A percentile compares a stretch with the other conserved stretches of the same genome.
These are phyloP conservation scores for Taiwanofungus camphoratus DNA, from an alignment of 1,284 basidiomycete genomes.

Conservation along the genomic window DNA sequence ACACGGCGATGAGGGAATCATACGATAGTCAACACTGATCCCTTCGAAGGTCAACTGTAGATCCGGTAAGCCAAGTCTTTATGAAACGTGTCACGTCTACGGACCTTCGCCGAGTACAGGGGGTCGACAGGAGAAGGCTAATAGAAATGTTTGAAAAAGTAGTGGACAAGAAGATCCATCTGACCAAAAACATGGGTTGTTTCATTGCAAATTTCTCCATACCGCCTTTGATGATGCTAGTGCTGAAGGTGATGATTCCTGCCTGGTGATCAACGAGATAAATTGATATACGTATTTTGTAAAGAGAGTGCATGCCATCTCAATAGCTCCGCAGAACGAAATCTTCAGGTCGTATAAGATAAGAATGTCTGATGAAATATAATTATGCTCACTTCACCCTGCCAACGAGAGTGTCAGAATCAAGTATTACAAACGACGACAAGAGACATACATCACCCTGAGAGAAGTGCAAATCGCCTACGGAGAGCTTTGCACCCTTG, in stretches of 20 bases:
- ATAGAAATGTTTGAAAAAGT: not conserved
- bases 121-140: constrained; percentile 74
- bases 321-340: constrained; percentile 76
- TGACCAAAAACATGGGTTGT: constrained; percentile 69
- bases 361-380: not conserved
- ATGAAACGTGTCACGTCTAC: not conserved
- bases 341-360: constrained; percentile 33
- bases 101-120: constrained; percentile 61
- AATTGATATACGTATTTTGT: too few relatives aligned
- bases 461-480: constrained; percentile 79
- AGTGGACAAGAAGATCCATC: not conserved
- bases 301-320: constrained; percentile 50
- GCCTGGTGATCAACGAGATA: constrained; percentile 45
- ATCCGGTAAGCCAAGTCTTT: constrained; percentile 4
- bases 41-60: constrained; percentile 69
- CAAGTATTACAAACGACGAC: not conserved
- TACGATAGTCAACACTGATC: constrained; percentile 66
- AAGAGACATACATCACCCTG: constrained; percentile 60
- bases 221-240: constrained; percentile 71
- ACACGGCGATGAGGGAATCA: constrained; percentile 17
- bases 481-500: constrained; percentile 69
- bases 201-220: constrained; percentile 70
- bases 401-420: not conserved
- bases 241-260: constrained; percentile 70
- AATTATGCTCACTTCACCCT: constrained; percentile 48